Evolutionary conservation across 257 asterid genomes (phyloP).

Genomic region (Leonotis leonurus): DNA sequence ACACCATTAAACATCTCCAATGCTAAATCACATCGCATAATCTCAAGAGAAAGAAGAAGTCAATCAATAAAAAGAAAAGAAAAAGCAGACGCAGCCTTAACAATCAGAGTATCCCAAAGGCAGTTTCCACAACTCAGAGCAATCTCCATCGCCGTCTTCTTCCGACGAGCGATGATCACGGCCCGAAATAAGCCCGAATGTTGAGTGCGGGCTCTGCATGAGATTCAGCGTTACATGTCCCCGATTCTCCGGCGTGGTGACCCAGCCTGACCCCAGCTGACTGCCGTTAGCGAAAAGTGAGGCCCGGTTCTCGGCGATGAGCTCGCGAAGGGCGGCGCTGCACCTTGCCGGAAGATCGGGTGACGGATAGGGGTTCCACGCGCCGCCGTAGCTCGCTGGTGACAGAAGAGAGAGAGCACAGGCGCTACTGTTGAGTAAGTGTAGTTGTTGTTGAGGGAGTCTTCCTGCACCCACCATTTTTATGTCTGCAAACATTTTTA

Average conservation of each 20-base stretch:
- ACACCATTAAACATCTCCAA: no score
- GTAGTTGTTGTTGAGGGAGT: slow-evolving; percentile 7
- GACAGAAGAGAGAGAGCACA: slow-evolving; percentile 93
- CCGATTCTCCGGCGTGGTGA: neutral
- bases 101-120: slow-evolving; percentile 24
- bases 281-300: slow-evolving; percentile 25
- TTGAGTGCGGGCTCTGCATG: slow-evolving; percentile 40
- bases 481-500: neutral
- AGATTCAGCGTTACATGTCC: slow-evolving; percentile 44
- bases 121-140: slow-evolving; percentile 35
- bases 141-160: slow-evolving; percentile 17
- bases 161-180: slow-evolving; percentile 8
- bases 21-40: no score
- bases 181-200: slow-evolving; percentile 25
- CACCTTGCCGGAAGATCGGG: slow-evolving; percentile 39
- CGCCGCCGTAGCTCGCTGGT: slow-evolving; percentile 25
- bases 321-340: slow-evolving; percentile 54
- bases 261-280: neutral
- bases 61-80: no score
- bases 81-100: no score
- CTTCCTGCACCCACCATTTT: slow-evolving; percentile 17
- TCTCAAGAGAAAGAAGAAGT: no score
- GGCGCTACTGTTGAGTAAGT: slow-evolving; percentile 15
- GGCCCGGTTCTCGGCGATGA: slow-evolving; percentile 62
- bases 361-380: slow-evolving; percentile 17